Base-by-base conservation (phyloP, 2,329 filamentous ascomycete species). In the Sporothrix brunneoviolacea region DNA sequence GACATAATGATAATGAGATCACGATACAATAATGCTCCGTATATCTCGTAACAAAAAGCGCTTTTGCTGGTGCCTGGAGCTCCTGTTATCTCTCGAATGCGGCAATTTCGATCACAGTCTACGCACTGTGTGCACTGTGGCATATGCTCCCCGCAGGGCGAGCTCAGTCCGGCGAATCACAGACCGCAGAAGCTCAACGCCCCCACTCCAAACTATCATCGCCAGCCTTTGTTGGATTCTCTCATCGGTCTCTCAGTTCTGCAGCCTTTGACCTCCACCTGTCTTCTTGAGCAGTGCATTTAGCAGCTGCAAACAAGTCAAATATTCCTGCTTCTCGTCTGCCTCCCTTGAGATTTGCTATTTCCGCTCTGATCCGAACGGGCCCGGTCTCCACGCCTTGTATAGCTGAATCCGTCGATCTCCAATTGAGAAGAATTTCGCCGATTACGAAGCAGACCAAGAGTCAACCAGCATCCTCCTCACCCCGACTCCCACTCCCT, bases 1-100 rank as follows among this genome's bases (percentile, higher is more conserved):
- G 21, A 41, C 32, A 43, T 50, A 38, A 53, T 50, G 51, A 53
- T 53, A 53, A 55, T 45, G 53, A 53, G 42, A 48, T 41, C 12
- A 55, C 33, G 51, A 52, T 42, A 42, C 15, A 35, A 28, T 33
- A 15, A 8, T 18, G 27, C 4, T 21, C 9, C 24, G 28, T n/a
- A n/a, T 19, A 10, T n/a, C n/a, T n/a, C n/a, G n/a, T n/a, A n/a
- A n/a, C n/a, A n/a, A n/a, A n/a, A n/a, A n/a, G n/a, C n/a, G n/a
- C n/a, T n/a, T n/a, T n/a, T n/a, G n/a, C n/a, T 18, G 9, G 8
- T 36, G 35, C n/a, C 15, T 7, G n/a, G 35, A 9, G n/a, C 15
- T 24, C 19, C 28, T 41, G 22, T 44, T 41, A 51, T 52, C 36
- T 49, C 22, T 48, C 35, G 18, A 27, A 19, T 55, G 52, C 48